Evolutionary conservation across 139 green algal genomes (phyloP).

Genomic region (Trebouxia sp.): DNA sequence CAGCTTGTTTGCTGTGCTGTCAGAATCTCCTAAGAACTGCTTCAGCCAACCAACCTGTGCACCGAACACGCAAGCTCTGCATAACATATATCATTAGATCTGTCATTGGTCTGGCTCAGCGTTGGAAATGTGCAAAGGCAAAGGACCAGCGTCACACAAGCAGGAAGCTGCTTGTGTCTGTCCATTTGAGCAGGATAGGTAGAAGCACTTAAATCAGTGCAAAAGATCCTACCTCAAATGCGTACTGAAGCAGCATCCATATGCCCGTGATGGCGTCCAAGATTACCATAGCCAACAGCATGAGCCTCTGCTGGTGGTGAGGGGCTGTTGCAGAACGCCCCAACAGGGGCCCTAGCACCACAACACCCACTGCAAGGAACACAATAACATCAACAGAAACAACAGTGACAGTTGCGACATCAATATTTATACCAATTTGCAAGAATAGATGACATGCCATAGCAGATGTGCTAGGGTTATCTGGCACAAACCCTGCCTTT

Average conservation of each 20-base stretch:
- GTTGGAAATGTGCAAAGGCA: too few relatives aligned
- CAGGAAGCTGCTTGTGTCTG: too few relatives aligned
- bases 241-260: conserved; percentile 53
- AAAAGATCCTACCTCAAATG: conserved; percentile 36
- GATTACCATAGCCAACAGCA: background rate
- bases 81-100: background rate
- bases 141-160: too few relatives aligned
- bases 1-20: background rate
- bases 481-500: too few relatives aligned
- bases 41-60: conserved; percentile 34
- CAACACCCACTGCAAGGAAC: conserved; percentile 32
- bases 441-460: too few relatives aligned
- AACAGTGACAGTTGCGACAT: too few relatives aligned
- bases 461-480: too few relatives aligned
- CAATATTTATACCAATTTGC: too few relatives aligned
- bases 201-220: too few relatives aligned
- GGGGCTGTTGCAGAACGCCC: conserved; percentile 15
- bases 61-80: background rate
- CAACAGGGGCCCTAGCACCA: conserved; percentile 36
- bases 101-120: background rate
- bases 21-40: conserved; percentile 6
- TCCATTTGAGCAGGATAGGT: too few relatives aligned
- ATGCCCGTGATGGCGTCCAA: background rate
- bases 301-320: background rate
- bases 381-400: background rate